Percentiles rank a stretch among this genome's conserved stretches.
phyloP scores from a whole-genome alignment of 768 basidiomycete genomes.

The Rhodotorula babjevae region DNA sequence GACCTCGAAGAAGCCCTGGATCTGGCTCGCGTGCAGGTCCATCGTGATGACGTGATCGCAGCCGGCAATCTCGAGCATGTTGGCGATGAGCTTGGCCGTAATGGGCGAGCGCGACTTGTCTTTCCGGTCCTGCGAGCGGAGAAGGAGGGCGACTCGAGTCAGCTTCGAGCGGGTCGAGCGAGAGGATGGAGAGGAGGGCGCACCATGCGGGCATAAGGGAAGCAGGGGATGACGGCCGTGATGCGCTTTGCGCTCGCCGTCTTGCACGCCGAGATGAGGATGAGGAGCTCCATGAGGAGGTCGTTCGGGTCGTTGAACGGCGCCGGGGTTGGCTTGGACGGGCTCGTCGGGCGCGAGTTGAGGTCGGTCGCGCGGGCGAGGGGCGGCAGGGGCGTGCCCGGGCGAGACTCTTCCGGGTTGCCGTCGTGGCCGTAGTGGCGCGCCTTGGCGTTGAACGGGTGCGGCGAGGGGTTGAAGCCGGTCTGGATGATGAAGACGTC shows the following conservation, averaged over 20 bases:
- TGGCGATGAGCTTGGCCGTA: constrained; percentile 95
- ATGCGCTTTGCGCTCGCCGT: constrained; percentile 74
- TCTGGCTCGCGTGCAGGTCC: constrained; percentile 95
- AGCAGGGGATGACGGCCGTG: constrained; percentile 96
- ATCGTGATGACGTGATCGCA: constrained; percentile 99
- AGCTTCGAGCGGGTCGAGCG: too few species aligned
- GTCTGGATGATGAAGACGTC: constrained; percentile 96
- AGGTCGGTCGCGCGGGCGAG: constrained; percentile 27
- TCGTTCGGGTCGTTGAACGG: constrained; percentile 80
- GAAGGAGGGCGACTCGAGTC: too few species aligned
- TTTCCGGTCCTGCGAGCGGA: constrained; percentile 79
- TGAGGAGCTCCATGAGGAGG: constrained; percentile 95
- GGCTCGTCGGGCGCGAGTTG: constrained; percentile 10
- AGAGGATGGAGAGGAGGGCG: background rate
- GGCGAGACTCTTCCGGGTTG: constrained; percentile 18
- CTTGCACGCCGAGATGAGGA: constrained; percentile 96
- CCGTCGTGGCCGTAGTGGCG: constrained; percentile 29
- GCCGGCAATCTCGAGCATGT: constrained; percentile 94
- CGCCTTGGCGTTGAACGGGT: constrained; percentile 27
- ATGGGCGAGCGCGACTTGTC: constrained; percentile 93
- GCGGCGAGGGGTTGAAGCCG: constrained; percentile 44
- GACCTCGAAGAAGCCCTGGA: constrained; percentile 98
- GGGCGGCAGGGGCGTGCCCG: constrained; percentile 24
- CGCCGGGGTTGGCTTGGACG: constrained; percentile 29
- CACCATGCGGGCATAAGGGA: constrained; percentile 73